Percentiles rank a stretch among this genome's conserved stretches.
Evolutionary conservation across 2,329 filamentous ascomycete species (phyloP).

Genomic region (Claviceps capensis): DNA sequence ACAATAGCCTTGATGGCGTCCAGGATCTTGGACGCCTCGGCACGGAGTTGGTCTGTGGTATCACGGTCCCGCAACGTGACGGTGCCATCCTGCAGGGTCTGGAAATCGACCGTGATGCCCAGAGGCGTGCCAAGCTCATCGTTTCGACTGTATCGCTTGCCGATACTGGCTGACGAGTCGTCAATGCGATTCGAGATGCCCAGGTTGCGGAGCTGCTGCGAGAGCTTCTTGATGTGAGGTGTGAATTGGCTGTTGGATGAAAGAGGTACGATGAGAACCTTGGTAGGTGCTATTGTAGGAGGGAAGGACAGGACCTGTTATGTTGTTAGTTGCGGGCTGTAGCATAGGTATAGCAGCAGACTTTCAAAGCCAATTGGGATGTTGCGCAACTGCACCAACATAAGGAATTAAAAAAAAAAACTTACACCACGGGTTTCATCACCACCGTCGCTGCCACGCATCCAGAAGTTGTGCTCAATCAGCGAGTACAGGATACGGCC

Average conservation of each 20-base stretch:
- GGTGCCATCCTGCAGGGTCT: conserved; percentile 76
- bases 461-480: conserved; percentile 95
- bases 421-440: conserved; percentile 74
- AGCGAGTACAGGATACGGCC: conserved; percentile 86
- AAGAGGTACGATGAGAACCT: conserved; percentile 83
- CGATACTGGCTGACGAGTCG: conserved; percentile 81
- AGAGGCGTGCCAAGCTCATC: conserved; percentile 92
- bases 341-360: conserved; percentile 7
- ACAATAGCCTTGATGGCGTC: conserved; percentile 50
- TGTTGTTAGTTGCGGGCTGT: conserved; percentile 2
- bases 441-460: conserved; percentile 46
- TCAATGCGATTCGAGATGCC: conserved; percentile 79
- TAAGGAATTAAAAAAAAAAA: conserved; percentile 13
- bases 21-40: conserved; percentile 66
- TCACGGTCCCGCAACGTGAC: conserved; percentile 86
- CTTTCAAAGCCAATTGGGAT: neutral
- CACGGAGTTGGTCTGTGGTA: conserved; percentile 79
- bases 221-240: conserved; percentile 60
- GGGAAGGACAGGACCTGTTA: conserved; percentile 38
- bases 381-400: neutral
- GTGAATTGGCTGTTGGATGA: conserved; percentile 70
- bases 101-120: conserved; percentile 90
- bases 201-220: conserved; percentile 58
- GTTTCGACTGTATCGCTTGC: conserved; percentile 88
- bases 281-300: conserved; percentile 72